Base-by-base conservation (phyloP, 169 alveolate species). In the Neospora caninum region DNA sequence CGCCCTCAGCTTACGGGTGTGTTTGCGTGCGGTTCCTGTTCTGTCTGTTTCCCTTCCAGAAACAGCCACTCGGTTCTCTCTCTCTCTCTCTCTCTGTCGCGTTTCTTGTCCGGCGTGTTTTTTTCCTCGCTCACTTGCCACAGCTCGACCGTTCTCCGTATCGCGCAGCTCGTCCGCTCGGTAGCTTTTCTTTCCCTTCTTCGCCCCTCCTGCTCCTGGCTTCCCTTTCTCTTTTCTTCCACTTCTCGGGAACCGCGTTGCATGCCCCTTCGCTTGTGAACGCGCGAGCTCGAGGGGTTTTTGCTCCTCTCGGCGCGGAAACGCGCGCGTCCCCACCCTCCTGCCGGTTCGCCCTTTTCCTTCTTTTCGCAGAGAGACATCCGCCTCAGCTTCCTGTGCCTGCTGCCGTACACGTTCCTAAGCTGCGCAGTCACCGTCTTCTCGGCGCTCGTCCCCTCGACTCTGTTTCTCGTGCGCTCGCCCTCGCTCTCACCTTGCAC, bases 311-410 rank as follows among this genome's bases (percentile, higher is more conserved):
- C n/a, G n/a, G n/a, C n/a, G n/a, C n/a, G n/a, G n/a, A n/a, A n/a
- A n/a, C n/a, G n/a, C n/a, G n/a, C 58, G 4, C 13, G 58, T 49
- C 82, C 18, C 82, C 39, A 31, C 39, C 7, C 82, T 34, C 18
- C 42, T 69, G 4, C 18, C 82, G 43, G 86, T n/a, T 22, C 39
- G 7, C 43, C 45, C 43, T 78, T 10, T 34, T 64, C 9, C 86
- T n/a, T 78, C 20, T 13, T n/a, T 38, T 25, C n/a, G 86, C 86
- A 78, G 86, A 20, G 45, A 16, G 86, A 78, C 45, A 25, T 78
- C 45, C 86, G 86, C 45, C 86, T 78, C 86, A 78, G 86, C 45
- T 78, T 36, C n/a, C 86, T 78, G 39, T 78, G 86, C 86, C 86
- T 78, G 49, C 86, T 78, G 27, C 86, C 86, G n/a, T 78, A 78